A percentile compares a stretch with the other conserved stretches of the same genome.
These are phyloP conservation scores for Beauveria brongniartii DNA, from an alignment of 2,329 filamentous ascomycete species.

Conservation along the genomic window DNA sequence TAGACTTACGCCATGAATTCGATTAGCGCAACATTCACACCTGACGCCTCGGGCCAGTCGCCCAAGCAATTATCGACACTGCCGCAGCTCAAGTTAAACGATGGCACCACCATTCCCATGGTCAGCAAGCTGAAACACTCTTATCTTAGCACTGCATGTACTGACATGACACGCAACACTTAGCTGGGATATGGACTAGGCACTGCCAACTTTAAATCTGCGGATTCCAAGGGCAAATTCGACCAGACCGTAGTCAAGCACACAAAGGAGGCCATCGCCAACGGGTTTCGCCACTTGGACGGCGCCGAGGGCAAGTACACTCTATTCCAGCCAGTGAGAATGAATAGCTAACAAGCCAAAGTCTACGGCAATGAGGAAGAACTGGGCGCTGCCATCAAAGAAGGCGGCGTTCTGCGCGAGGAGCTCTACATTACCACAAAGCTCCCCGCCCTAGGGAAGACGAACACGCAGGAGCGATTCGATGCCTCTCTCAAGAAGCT, in stretches of 20 bases:
- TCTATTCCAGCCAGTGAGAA: background rate
- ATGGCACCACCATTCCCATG: slow-evolving; percentile 65
- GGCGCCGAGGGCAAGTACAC: slow-evolving; percentile 53
- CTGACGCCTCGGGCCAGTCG: slow-evolving; percentile 29
- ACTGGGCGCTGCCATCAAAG: slow-evolving; percentile 63
- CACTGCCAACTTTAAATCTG: slow-evolving; percentile 55
- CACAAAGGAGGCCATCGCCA: slow-evolving; percentile 54
- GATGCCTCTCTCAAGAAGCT: slow-evolving; percentile 55
- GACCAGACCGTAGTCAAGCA: slow-evolving; percentile 44
- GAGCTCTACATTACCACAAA: slow-evolving; percentile 64
- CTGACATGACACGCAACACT: background rate
- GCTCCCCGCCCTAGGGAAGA: slow-evolving; percentile 32
- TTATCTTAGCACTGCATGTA: slow-evolving; percentile 11
- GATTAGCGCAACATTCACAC: slow-evolving; percentile 29
- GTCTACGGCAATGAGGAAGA: slow-evolving; percentile 60
- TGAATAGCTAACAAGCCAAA: slow-evolving; percentile 19
- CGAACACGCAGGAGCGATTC: slow-evolving; percentile 42
- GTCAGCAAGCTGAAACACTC: slow-evolving; percentile 26
- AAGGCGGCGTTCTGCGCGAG: slow-evolving; percentile 54
- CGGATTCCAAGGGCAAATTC: slow-evolving; percentile 32
- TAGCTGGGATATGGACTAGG: slow-evolving; percentile 66
- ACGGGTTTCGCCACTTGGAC: slow-evolving; percentile 68
- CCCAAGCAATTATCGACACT: slow-evolving; percentile 36
- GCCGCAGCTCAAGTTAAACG: slow-evolving; percentile 60
- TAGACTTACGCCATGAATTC: slow-evolving; percentile 31